Conservation (phyloP, 169 alveolate genomes). For the Miamiensis avidus region DNA sequence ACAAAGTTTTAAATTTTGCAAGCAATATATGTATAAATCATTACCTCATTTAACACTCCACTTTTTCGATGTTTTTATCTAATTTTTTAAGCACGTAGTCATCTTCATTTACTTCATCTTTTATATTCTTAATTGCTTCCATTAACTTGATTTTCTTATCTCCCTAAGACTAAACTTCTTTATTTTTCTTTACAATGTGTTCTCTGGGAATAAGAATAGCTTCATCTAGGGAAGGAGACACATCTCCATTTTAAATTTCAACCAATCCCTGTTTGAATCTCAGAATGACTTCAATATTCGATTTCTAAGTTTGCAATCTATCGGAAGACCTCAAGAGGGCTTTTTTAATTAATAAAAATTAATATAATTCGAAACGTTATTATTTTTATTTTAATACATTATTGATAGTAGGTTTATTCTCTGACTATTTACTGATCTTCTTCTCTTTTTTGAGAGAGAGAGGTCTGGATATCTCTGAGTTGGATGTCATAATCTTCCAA, state of each 20-base stretch:
- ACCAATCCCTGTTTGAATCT: slow-evolving; percentile 83
- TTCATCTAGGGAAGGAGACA: slow-evolving; percentile 85
- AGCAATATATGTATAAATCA: not conserved
- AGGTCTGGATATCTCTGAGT: slow-evolving; percentile 38
- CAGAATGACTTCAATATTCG: slow-evolving; percentile 77
- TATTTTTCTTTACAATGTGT: slow-evolving; percentile 83
- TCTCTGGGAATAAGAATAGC: slow-evolving; percentile 85
- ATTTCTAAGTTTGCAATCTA: slow-evolving; percentile 49
- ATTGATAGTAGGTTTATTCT: slow-evolving; percentile 21
- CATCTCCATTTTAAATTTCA: slow-evolving; percentile 83
- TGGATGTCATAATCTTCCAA: slow-evolving; percentile 50
- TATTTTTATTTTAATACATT: not conserved
- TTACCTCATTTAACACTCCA: slow-evolving; percentile 12
- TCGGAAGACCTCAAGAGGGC: not conserved
- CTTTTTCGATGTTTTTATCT: slow-evolving; percentile 23
- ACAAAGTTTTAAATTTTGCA: slow-evolving; percentile 30
- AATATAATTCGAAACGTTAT: not conserved
- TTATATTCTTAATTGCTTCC: slow-evolving; percentile 66
- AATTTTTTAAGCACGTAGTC: slow-evolving; percentile 59
- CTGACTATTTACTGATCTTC: slow-evolving; percentile 42
- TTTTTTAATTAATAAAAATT: no score
- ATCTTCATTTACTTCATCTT: slow-evolving; percentile 55
- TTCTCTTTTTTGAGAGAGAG: slow-evolving; percentile 41
- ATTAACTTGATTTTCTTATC: slow-evolving; percentile 72
- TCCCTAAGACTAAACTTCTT: slow-evolving; percentile 75